Evolutionary conservation across 371 early-diverging fungal species (phyloP).

Genomic region (Umbelopsis sp.): DNA sequence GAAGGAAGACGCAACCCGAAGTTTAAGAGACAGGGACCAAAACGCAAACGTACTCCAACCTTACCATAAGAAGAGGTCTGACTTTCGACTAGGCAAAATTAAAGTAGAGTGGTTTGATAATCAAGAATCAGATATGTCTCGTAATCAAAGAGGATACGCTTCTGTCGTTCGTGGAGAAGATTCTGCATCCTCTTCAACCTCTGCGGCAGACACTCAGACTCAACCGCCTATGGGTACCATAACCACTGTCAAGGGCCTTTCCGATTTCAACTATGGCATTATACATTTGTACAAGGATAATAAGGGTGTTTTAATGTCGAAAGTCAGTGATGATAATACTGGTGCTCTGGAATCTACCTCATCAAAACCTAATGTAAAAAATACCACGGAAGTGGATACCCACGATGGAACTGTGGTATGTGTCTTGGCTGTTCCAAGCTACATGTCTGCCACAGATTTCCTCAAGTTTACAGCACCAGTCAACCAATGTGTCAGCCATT

Average conservation of each 20-base stretch:
- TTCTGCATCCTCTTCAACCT: background rate
- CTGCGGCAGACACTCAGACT: slow-evolving; percentile 17
- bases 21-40: background rate
- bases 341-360: slow-evolving; percentile 17
- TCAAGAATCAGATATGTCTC: slow-evolving; percentile 23
- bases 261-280: slow-evolving; percentile 52
- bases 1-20: background rate
- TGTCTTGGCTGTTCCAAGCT: slow-evolving; percentile 86
- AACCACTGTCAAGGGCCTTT: slow-evolving; percentile 7
- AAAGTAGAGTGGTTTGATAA: slow-evolving; percentile 15
- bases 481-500: slow-evolving; percentile 58
- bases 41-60: background rate
- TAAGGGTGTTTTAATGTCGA: slow-evolving; percentile 9
- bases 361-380: slow-evolving; percentile 23
- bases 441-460: slow-evolving; percentile 86
- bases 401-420: slow-evolving; percentile 60
- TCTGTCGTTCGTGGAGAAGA: slow-evolving; percentile 13
- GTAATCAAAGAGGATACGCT: slow-evolving; percentile 18
- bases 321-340: slow-evolving; percentile 37
- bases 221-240: slow-evolving; percentile 25
- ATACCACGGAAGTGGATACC: slow-evolving; percentile 32
- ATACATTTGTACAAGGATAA: slow-evolving; percentile 73
- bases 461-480: slow-evolving; percentile 76
- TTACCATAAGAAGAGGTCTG: background rate
- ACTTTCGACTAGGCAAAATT: slow-evolving; percentile 10